Base-by-base conservation (phyloP, 129 eudicot species). In the Saussurea involucrata region DNA sequence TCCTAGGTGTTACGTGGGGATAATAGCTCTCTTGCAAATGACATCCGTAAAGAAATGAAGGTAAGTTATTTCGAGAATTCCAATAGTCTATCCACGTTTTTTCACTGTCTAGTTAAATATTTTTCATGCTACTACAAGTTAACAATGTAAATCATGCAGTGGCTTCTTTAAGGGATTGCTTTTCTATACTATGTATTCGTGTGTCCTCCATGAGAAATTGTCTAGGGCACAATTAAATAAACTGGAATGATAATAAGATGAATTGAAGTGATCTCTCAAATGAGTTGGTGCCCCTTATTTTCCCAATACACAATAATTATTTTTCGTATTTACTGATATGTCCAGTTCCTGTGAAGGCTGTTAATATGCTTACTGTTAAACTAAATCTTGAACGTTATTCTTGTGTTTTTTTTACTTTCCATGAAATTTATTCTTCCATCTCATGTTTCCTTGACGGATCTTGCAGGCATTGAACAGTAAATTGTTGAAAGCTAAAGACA, bases 11-110 rank as follows among this genome's bases (percentile, higher is more conserved):
- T 95, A 76, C 96, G 97, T 61, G 98, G 98, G 61, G 98, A 95
- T 81, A 95, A 95, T 82, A 95, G 97, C 76, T 80, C 90, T 84
- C 90, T 95, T 76, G 98, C 98, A 28, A 95, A 91, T 81, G 98
- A 95, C 81, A 95, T 95, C 78, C 97, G 98, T 66, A 95, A 94
- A 82, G 98, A 95, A 77, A 95, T 95, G 93, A 95, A 89, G 97
- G 98, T 94, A 74, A 64, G 20, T 15, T 2, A 61, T 18, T 20
- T 32, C 25, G 21, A 69, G 66, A 18, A 20, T 60, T 20, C 27
- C 28, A 60, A 20, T 60, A 6, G 27, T 60, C 15, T 18, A 57
- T 6, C 24, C 10, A 10, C 6, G 8, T n/a, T 49, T 17, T 46
- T 49, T n/a, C 61, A 12, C n/a, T n/a, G 10, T 55, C 63, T 6